Base-by-base conservation (phyloP, 768 basidiomycete genomes). In the Termitomyces sp. region DNA sequence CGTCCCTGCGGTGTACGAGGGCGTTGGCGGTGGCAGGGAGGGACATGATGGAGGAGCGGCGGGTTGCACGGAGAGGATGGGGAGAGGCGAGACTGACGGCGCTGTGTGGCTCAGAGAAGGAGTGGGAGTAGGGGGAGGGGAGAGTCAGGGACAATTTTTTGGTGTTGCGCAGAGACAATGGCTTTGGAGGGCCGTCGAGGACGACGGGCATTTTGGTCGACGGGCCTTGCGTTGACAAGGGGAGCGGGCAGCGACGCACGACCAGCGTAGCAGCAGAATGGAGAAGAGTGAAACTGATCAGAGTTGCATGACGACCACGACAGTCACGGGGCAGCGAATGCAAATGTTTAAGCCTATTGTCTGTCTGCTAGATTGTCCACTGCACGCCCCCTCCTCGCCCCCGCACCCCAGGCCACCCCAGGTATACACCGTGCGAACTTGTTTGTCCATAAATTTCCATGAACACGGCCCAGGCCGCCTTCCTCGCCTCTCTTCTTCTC, bases 131-230 rank as follows among this genome's bases (percentile, higher is more conserved):
- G 32, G 83, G 77, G 5, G 84, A 83, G 11, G 85, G 79, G 30
- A 89, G 80, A 56, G 80, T 79, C 52, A 91, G 80, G 30, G 87
- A 90, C 8, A 91, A 73, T 61, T 84, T 84, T 78, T 90, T 92
- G 81, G 87, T 83, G 69, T 90, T 91, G 70, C 85, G 79, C 60
- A 75, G 68, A 30, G 79, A 72, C 54, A 75, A 73, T 55, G 77
- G 73, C 67, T 72, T 77, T 55, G 73, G n/a, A n/a, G n/a, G n/a
- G n/a, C n/a, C n/a, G 77, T 75, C 72, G 81, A 86, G 81, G 74
- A 77, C 76, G 64, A 73, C 38, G 38, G 18, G 57, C 68, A 70
- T 70, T 67, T 61, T 61, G 33, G 57, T 38, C 62, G 54, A 60
- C 56, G 61, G 57, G 55, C 58, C 67, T 62, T 65, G 66, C 63